Base-by-base conservation (phyloP, 495 filamentous ascomycete species). In the Chaetomium cochliodes region DNA sequence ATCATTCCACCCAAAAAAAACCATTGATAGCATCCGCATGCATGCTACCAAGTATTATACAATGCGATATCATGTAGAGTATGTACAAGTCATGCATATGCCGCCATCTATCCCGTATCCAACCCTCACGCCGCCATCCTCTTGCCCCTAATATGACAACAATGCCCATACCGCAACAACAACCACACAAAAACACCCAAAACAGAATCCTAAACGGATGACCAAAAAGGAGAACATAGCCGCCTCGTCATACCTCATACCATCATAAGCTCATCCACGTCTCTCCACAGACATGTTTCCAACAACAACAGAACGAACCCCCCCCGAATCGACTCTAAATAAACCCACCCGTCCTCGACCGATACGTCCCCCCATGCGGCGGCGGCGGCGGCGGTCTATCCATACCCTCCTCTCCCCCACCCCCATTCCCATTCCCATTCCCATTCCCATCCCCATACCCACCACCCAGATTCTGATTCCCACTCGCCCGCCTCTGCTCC, bases 231-330 rank as follows among this genome's bases (percentile, higher is more conserved):
- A 41, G 7, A 37, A 23, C 26, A 25, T 5, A 13, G 11, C 2
- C 26, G 7, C 28, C 26, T 55, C 54, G 20, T 58, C 55, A 58
- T 58, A 28, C 39, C 37, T 58, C 55, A 46, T 46, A 46, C 22
- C 55, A n/a, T 58, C 55, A 42, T 44, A 11, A 26, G 6, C 33
- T 44, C 23, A 42, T 26, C 55, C 55, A 58, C 22, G 6, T 33
- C 12, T 18, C 20, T 37, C 3, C 33, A 11, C 13, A 11, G 9
- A n/a, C 39, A 22, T 22, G 42, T 49, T 25, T 37, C 25, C 52
- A 7, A 50, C 54, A 25, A 42, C 7, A 20, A 37, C 18, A 57
- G 42, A 23, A n/a, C n/a, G n/a, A n/a, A n/a, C n/a, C n/a, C n/a
- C 22, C 41, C 5, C 25, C 16, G 0, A 30, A 30, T 3, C 28